Conservation (phyloP, 2,329 filamentous ascomycete species). For the Cladobotryum mycophilum region DNA sequence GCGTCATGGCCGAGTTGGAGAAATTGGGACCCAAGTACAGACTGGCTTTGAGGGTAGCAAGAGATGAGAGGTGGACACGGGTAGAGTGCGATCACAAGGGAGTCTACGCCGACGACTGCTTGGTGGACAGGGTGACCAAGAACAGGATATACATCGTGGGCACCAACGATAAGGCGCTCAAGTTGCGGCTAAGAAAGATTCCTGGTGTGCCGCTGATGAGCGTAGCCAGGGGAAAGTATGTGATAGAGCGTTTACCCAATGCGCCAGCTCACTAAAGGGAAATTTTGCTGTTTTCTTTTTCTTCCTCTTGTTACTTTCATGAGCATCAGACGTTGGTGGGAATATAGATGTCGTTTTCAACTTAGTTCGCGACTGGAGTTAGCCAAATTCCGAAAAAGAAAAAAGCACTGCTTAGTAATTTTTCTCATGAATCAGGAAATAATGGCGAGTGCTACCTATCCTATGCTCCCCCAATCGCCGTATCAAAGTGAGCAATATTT, state of each 20-base stretch:
- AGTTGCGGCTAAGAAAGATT: slow-evolving; percentile 72
- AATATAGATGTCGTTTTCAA: background rate
- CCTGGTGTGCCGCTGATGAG: slow-evolving; percentile 66
- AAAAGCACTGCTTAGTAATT: slow-evolving; percentile 5
- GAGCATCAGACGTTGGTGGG: background rate
- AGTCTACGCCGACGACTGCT: slow-evolving; percentile 74
- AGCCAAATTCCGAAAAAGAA: slow-evolving; percentile 7
- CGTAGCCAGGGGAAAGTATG: slow-evolving; percentile 83
- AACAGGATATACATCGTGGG: slow-evolving; percentile 73
- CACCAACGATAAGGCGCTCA: slow-evolving; percentile 72
- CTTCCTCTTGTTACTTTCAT: background rate
- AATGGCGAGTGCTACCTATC: no score
- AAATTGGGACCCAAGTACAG: slow-evolving; percentile 86
- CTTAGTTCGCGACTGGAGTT: slow-evolving; percentile 9
- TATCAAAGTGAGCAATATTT: no score
- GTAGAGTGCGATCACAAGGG: slow-evolving; percentile 88
- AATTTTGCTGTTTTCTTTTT: background rate
- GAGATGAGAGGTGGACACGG: slow-evolving; percentile 83
- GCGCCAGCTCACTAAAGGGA: slow-evolving; percentile 56
- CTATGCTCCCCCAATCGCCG: no score
- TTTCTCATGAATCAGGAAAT: no score
- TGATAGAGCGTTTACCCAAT: slow-evolving; percentile 85
- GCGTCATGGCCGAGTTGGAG: slow-evolving; percentile 78
- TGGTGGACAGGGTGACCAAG: slow-evolving; percentile 68
- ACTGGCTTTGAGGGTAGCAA: slow-evolving; percentile 75